Conservation (phyloP, 1,284 basidiomycete genomes). For the Irpex sp. region DNA sequence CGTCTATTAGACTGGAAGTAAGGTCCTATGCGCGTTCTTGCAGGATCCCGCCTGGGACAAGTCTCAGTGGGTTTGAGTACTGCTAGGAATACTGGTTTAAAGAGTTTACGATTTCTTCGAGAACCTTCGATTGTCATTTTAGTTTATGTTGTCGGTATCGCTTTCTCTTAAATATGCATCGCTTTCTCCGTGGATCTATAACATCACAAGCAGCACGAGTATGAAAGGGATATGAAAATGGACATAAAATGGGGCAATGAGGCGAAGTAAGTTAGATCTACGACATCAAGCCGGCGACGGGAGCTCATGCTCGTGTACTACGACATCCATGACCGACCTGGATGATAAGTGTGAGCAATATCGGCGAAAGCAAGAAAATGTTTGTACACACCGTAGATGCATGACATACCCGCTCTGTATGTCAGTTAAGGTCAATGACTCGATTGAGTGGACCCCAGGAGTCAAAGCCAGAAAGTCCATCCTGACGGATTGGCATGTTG, state of each 20-base stretch:
- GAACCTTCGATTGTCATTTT: background rate
- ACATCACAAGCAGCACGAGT: too few species aligned
- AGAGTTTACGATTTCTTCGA: background rate
- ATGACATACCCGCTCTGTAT: conserved; percentile 69
- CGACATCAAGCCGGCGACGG: too few species aligned
- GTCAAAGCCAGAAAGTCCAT: conserved; percentile 82
- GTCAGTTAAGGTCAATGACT: conserved; percentile 71
- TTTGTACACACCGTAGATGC: conserved; percentile 72
- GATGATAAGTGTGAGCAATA: too few species aligned
- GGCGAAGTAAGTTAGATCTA: too few species aligned
- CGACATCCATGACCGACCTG: conserved; percentile 66
- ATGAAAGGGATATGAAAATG: too few species aligned
- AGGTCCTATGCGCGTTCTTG: conserved; percentile 94
- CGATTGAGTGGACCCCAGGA: conserved; percentile 77
- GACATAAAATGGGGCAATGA: too few species aligned
- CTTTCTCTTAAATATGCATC: background rate
- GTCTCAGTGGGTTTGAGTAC: conserved; percentile 61
- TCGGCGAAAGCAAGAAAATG: too few species aligned
- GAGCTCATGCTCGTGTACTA: conserved; percentile 47
- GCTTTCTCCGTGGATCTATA: background rate
- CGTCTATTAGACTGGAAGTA: conserved; percentile 81
- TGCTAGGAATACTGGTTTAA: background rate
- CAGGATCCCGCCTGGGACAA: conserved; percentile 89
- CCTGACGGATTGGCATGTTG: conserved; percentile 81
- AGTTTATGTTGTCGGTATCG: background rate